Conservation (phyloP, 2,329 filamentous ascomycete genomes). For the Biscogniauxia marginata region DNA sequence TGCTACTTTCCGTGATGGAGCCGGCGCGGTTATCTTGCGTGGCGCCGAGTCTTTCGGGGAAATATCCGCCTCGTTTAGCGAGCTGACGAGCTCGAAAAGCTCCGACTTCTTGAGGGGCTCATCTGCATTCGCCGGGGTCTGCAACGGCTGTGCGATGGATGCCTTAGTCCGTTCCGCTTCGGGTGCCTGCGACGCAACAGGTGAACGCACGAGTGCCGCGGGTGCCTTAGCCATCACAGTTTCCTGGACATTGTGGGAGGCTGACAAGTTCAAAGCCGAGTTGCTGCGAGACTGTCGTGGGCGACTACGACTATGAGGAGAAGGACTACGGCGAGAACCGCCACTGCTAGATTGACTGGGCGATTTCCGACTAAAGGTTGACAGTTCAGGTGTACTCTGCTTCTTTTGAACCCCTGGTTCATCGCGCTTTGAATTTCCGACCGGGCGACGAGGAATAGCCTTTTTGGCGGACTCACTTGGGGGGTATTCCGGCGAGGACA, state of each 20-base stretch:
- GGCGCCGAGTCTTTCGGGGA: constrained; percentile 1
- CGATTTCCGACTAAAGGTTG: constrained; percentile 8
- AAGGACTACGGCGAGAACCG: not conserved
- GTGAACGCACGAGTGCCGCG: not conserved
- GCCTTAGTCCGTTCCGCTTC: constrained; percentile 1
- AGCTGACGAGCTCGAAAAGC: constrained; percentile 17
- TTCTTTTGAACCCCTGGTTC: constrained; percentile 14
- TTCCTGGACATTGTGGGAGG: constrained; percentile 11
- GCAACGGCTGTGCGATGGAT: constrained; percentile 2
- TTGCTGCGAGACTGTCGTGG: constrained; percentile 16
- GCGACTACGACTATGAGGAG: not conserved
- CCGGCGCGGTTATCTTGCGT: not conserved
- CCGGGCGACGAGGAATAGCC: constrained; percentile 20
- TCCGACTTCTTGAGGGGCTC: constrained; percentile 16
- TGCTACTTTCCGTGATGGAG: constrained; percentile 11
- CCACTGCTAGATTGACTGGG: constrained; percentile 1
- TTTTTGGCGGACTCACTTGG: constrained; percentile 20
- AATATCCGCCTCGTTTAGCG: constrained; percentile 11
- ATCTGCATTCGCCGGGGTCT: constrained; percentile 6
- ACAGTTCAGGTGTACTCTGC: constrained; percentile 10
- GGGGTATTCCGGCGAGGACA: constrained; percentile 2
- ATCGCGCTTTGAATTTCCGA: constrained; percentile 11
- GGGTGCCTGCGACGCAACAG: not conserved
- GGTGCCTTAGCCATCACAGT: constrained; percentile 5
- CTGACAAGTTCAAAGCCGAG: constrained; percentile 9